Evolutionary conservation across 1,284 basidiomycete species (phyloP).

Genomic region (Microbotryum saponariae): DNA sequence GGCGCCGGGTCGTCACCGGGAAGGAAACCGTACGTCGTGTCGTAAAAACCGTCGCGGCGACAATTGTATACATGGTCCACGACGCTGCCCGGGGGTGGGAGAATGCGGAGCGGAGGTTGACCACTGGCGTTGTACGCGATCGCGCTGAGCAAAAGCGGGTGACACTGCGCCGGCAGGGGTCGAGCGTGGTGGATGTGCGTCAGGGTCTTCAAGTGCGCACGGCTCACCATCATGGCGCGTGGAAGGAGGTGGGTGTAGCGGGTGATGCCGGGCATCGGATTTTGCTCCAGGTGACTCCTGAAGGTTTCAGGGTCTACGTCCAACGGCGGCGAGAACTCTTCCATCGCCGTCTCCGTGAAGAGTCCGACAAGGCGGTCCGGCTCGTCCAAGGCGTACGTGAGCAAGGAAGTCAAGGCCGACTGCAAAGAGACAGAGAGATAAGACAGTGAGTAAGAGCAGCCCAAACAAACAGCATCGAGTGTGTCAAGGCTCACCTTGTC

Average conservation of each 20-base stretch:
- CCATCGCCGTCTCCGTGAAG: slow-evolving; percentile 6
- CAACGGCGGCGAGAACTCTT: slow-evolving; percentile 13
- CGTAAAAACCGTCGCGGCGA: neutral
- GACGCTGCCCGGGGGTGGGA: slow-evolving; percentile 15
- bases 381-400: slow-evolving; percentile 18
- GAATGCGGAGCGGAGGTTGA: slow-evolving; percentile 6
- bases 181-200: neutral
- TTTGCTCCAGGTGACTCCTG: slow-evolving; percentile 13
- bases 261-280: slow-evolving; percentile 12
- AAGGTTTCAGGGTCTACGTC: neutral
- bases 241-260: slow-evolving; percentile 17
- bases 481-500: slow-evolving; percentile 15
- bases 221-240: slow-evolving; percentile 13
- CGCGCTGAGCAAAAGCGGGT: slow-evolving; percentile 19
- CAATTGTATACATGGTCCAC: slow-evolving; percentile 25
- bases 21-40: neutral
- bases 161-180: slow-evolving; percentile 11
- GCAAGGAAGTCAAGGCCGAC: slow-evolving; percentile 15
- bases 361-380: slow-evolving; percentile 20
- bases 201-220: slow-evolving; percentile 11
- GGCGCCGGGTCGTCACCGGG: neutral
- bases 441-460: neutral
- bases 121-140: slow-evolving; percentile 4
- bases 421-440: neutral
- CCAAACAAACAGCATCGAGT: neutral